Evolutionary conservation across 139 green algal genomes (phyloP), one percentile per base, ranked within the genome.

Genomic region (Picochlorum sp.): DNA sequence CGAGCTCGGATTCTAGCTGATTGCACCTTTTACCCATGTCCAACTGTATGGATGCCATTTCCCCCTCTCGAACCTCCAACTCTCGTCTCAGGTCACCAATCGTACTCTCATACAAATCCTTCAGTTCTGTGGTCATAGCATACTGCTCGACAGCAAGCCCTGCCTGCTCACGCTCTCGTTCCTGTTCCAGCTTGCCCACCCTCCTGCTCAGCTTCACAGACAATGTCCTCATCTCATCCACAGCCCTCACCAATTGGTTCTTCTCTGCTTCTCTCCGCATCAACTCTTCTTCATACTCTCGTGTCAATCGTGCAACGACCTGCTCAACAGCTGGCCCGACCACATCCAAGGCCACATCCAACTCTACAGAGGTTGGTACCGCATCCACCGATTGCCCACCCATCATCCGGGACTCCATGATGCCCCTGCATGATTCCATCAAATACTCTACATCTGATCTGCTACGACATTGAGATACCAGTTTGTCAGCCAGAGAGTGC

Each of bases 221-320:
- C 34, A 41, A 41, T 41, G 34, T 62, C 24, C 73, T 60, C 49
- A 81, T 47, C 31, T 44, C 62, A 20, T 56, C 50, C 4, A 77
- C 18, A 16, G 60, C 49, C 50, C 80, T 71, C 47, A 76, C 61
- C 10, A 58, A 34, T 24, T 45, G 59, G 16, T 83, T 85, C 37
- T 89, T 52, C 59, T 92, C 83, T 9, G 85, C 76, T 55, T 95
- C 87, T 69, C 91, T 95, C 3, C 56, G 55, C 47, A 90, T 69
- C 63, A 95, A 74, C 9, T 84, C 73, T 57, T 85, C 81, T 72
- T 95, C 88, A 49, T 95, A 95, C 75, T 95, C 88, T 69, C 66
- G 2, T 2, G 86, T 92, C 54, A 92, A 57, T 49, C 73, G 82
- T 21, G 77, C 73, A 51, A 92, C 67, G 15, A 92, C 84, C 4